Base-by-base conservation (phyloP, 2,329 filamentous ascomycete genomes). In the Ustulina deusta region DNA sequence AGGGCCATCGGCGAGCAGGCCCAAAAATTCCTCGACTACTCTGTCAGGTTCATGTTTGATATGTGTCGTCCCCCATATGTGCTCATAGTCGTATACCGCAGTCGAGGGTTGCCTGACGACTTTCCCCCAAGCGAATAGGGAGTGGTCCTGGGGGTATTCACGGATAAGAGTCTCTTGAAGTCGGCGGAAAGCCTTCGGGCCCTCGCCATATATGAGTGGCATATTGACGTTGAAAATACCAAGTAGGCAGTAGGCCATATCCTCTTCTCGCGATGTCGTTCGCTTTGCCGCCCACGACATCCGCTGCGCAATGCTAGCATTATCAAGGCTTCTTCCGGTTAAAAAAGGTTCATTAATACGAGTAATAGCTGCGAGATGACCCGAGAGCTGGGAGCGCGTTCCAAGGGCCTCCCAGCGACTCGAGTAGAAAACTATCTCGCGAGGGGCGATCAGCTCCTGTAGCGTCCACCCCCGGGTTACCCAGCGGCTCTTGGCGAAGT, bases 171-270 rank as follows among this genome's bases (percentile, higher is more conserved):
- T 62, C 11, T 74, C 69, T 48, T 77, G 74, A 4, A 77, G 65
- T 7, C 75, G 66, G 2, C 62, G 63, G 27, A 76, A 76, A 2
- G 75, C 73, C 15, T 70, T 74, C 17, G 22, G 29, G 0, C 72
- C 76, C 61, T 78, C 76, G 11, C 76, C 76, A 58, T 78, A 77
- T 25, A 77, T 68, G 9, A 76, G 65, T 1, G 74, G 70, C 72
- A 78, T 74, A 40, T 75, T 73, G 1, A 77, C 66, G 40, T 75
- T 71, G 63, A 77, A 77, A 0, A 78, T 71, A 7, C 76, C 76
- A 20, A 77, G 68, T 2, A 78, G 70, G 22, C 72, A 75, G 58
- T 78, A 78, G 1, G 76, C 74, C 0, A 68, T 44, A 34, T 78
- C 76, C 58, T 78, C 74, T 3, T 68, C 49, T 3, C 75, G 71